phyloP scores from a whole-genome alignment of 2,329 filamentous ascomycete species.

The Zalaria obscura region DNA sequence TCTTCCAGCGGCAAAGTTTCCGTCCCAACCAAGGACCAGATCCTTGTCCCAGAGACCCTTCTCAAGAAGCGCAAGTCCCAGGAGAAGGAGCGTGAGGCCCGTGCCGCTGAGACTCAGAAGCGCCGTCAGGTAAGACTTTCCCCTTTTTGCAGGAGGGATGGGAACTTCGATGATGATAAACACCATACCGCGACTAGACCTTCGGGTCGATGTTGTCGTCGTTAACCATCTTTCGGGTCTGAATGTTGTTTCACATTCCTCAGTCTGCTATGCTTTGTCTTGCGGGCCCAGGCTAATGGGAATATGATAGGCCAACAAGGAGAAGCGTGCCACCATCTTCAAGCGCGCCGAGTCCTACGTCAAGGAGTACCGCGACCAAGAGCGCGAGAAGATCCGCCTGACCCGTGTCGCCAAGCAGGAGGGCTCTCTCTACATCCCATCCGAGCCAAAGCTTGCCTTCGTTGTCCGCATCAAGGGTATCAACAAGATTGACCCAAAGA shows the following conservation, averaged over 20 bases:
- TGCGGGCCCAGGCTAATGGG: no score
- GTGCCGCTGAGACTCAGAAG: slow-evolving; percentile 64
- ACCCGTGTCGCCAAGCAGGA: slow-evolving; percentile 77
- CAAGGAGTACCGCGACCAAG: slow-evolving; percentile 95
- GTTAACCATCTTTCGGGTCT: slow-evolving; percentile 99
- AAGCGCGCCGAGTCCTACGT: slow-evolving; percentile 99
- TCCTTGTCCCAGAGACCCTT: slow-evolving; percentile 97
- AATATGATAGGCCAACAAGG: slow-evolving; percentile 72
- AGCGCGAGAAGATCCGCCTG: slow-evolving; percentile 97
- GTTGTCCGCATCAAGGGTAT: slow-evolving; percentile 99
- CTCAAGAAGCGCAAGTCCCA: slow-evolving; percentile 99
- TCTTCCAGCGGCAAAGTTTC: slow-evolving; percentile 43
- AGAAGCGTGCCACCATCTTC: slow-evolving; percentile 98
- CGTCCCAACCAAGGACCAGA: slow-evolving; percentile 85
- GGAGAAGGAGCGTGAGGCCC: slow-evolving; percentile 95
- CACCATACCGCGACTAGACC: slow-evolving; percentile 79
- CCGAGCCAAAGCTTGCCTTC: slow-evolving; percentile 93
- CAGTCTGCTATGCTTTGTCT: no score
- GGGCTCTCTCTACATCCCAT: slow-evolving; percentile 86
- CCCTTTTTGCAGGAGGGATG: slow-evolving; percentile 5
- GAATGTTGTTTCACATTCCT: slow-evolving; percentile 31
- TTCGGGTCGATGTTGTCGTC: slow-evolving; percentile 86
- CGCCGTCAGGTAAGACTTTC: slow-evolving; percentile 67
- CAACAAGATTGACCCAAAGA: slow-evolving; percentile 99
- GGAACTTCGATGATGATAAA: slow-evolving; percentile 68